Evolutionary conservation across 2,329 filamentous ascomycete genomes (phyloP).

Genomic region (Microsporum ferrugineum): DNA sequence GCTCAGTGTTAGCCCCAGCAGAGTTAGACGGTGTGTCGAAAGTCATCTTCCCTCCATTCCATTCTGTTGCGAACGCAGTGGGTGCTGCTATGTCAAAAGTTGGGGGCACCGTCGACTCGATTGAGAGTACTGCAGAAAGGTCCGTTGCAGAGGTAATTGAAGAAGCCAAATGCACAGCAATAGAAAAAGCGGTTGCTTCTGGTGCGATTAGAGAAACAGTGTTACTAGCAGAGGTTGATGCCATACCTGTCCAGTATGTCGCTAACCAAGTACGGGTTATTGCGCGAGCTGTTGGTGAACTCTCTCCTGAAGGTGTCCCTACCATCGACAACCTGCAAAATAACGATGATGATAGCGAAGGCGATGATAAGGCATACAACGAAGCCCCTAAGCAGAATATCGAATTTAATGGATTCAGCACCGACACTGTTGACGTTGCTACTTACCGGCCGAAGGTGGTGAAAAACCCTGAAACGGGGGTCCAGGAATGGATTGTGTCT

Average conservation of each 20-base stretch:
- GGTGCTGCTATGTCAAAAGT: slow-evolving; percentile 47
- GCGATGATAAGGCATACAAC: slow-evolving; percentile 6
- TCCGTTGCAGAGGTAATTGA: slow-evolving; percentile 12
- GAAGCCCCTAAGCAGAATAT: slow-evolving; percentile 14
- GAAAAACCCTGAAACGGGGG: slow-evolving; percentile 17
- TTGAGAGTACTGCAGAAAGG: slow-evolving; percentile 32
- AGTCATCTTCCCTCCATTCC: slow-evolving; percentile 40
- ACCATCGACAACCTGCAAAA: slow-evolving; percentile 15
- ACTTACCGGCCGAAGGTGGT: slow-evolving; percentile 34
- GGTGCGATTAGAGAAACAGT: slow-evolving; percentile 38
- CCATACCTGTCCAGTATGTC: slow-evolving; percentile 45
- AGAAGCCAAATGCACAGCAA: slow-evolving; percentile 22
- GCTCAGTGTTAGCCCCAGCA: slow-evolving; percentile 40
- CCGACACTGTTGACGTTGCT: slow-evolving; percentile 19
- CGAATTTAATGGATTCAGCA: slow-evolving; percentile 8
- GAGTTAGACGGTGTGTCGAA: slow-evolving; percentile 39
- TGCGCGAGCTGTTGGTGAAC: slow-evolving; percentile 49
- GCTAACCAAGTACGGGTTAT: slow-evolving; percentile 41
- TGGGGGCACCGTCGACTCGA: slow-evolving; percentile 40
- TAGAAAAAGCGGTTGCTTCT: slow-evolving; percentile 36
- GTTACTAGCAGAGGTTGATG: slow-evolving; percentile 43
- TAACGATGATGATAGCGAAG: slow-evolving; percentile 17
- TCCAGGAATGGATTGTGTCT: slow-evolving; percentile 33
- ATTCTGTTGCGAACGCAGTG: slow-evolving; percentile 48
- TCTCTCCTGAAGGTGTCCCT: slow-evolving; percentile 29